Percentiles rank a stretch among this genome's conserved stretches.
Evolutionary conservation across 1,139 yeast species (phyloP).

Genomic region (Hemisphaericaspora xylanilytica): DNA sequence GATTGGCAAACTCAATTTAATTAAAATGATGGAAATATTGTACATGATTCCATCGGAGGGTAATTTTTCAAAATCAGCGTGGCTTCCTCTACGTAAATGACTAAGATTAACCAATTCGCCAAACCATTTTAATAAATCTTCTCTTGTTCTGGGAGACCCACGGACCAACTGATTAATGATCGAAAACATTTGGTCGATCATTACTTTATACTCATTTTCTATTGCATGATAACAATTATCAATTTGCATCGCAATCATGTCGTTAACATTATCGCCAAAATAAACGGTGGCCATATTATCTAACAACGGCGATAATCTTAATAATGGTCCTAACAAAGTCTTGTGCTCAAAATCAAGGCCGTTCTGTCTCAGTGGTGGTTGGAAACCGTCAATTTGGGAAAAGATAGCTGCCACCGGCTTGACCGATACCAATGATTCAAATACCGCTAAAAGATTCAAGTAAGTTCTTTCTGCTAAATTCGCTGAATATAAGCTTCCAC

Average conservation of each 20-base stretch:
- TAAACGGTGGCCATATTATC: constrained; percentile 41
- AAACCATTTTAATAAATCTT: constrained; percentile 62
- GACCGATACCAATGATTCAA: constrained; percentile 58
- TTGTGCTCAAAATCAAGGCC: constrained; percentile 53
- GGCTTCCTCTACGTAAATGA: constrained; percentile 86
- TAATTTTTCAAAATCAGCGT: constrained; percentile 64
- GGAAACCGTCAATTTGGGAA: constrained; percentile 55
- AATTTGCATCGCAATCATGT: constrained; percentile 40
- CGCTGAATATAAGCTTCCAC: constrained; percentile 27
- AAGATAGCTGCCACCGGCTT: constrained; percentile 64
- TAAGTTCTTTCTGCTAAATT: constrained; percentile 48
- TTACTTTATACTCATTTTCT: constrained; percentile 57
- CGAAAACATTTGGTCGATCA: constrained; percentile 60
- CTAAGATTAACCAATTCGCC: constrained; percentile 71
- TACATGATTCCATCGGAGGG: constrained; percentile 83
- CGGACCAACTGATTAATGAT: constrained; percentile 77
- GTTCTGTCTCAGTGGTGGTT: constrained; percentile 42
- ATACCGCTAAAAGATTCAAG: constrained; percentile 49
- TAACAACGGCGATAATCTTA: constrained; percentile 71
- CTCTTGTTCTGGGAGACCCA: constrained; percentile 65
- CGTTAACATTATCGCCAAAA: constrained; percentile 43
- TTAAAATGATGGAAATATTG: constrained; percentile 65
- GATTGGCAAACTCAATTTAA: constrained; percentile 80
- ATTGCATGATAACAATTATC: constrained; percentile 52
- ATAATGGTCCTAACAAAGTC: constrained; percentile 75